These are phyloP conservation scores for Gossypium schwendimanii DNA, from an alignment of 441 rosid genomes.

Conservation along the genomic window DNA sequence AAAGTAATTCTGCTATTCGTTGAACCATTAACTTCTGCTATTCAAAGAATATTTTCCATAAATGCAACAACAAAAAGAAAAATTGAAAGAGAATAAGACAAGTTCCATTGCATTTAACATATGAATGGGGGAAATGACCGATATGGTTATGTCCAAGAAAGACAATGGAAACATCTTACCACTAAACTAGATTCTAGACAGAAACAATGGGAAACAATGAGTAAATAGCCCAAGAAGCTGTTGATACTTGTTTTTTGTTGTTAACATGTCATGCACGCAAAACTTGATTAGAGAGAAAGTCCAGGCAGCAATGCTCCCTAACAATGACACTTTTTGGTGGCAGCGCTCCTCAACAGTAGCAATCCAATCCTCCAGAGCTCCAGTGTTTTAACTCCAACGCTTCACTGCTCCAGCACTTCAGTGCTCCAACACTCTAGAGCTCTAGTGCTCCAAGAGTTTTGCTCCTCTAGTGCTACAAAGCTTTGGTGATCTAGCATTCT, in stretches of 20 bases:
- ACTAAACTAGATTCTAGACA: neutral
- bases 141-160: neutral
- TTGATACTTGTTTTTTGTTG: neutral
- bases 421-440: neutral
- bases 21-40: neutral
- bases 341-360: neutral
- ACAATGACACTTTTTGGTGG: neutral
- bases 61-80: neutral
- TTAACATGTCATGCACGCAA: neutral
- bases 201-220: neutral
- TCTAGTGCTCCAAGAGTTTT: neutral
- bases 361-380: neutral
- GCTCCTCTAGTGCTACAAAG: neutral
- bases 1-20: neutral
- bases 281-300: neutral
- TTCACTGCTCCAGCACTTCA: neutral
- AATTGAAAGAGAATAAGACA: neutral
- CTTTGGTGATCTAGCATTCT: neutral
- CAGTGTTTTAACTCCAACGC: neutral
- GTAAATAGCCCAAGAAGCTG: neutral
- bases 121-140: neutral
- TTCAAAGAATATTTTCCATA: neutral
- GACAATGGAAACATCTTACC: neutral
- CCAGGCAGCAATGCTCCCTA: neutral
- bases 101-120: neutral